Percentiles rank a stretch among this genome's conserved stretches.
phyloP scores from a whole-genome alignment of 2,329 filamentous ascomycete genomes.

The Knoxdaviesia capensis region DNA sequence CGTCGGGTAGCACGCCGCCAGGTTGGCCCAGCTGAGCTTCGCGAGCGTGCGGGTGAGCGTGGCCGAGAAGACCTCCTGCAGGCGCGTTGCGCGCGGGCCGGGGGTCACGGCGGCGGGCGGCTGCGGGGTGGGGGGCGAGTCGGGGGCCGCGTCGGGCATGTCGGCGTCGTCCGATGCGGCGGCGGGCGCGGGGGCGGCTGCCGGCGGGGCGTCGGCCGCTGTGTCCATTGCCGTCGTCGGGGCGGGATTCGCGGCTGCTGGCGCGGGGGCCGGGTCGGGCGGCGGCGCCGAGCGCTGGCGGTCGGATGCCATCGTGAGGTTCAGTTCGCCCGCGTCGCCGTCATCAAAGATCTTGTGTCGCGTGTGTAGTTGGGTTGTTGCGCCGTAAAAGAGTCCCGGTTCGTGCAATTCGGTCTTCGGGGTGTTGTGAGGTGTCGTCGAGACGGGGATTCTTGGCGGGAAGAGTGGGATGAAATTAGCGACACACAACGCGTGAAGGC shows the following conservation, averaged over 20 bases:
- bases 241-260: background rate
- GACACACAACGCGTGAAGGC: too few relatives aligned
- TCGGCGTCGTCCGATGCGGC: background rate
- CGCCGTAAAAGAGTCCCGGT: too few relatives aligned
- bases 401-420: too few relatives aligned
- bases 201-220: background rate
- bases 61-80: conserved; percentile 31
- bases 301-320: too few relatives aligned
- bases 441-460: too few relatives aligned
- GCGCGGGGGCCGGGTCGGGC: background rate
- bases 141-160: conserved; percentile 6
- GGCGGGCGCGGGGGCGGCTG: background rate
- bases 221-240: background rate
- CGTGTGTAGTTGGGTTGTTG: too few relatives aligned
- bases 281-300: background rate
- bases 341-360: too few relatives aligned
- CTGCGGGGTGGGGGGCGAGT: conserved; percentile 18
- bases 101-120: conserved; percentile 24
- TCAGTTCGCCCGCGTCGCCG: too few relatives aligned
- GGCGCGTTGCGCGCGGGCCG: conserved; percentile 34
- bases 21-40: conserved; percentile 34
- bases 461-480: too few relatives aligned
- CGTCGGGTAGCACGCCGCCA: conserved; percentile 41
- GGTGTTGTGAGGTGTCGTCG: too few relatives aligned
- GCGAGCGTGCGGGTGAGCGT: conserved; percentile 31